Evolutionary conservation across 805 yeast genomes (phyloP), one percentile per base, ranked within the genome.

Genomic region (Metschnikowia hibisci): DNA sequence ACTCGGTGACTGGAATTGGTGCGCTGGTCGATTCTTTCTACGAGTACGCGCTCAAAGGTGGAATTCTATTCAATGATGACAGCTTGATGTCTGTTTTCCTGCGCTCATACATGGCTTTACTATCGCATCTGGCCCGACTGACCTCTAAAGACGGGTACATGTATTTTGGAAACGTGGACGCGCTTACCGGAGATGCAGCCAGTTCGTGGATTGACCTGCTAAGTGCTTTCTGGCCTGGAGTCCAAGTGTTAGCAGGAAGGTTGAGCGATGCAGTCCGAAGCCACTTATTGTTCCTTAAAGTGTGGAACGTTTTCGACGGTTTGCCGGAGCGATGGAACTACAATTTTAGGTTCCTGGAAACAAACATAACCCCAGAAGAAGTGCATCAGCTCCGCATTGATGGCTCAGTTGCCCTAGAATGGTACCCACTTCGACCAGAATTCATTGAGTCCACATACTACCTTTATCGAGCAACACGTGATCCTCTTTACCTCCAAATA

Each of bases 371-470:
- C 8, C 31, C 30, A 13, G 39, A 31, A 11, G 35, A 30, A 10
- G 8, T 15, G 20, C 8, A 23, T 7, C 22, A 25, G 6, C 25
- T 26, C 8, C 39, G 32, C 18, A 42, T 45, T 6, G n/a, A 26
- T 7, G 23, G n/a, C 4, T 45, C 77, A 1, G 63, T 85, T 3
- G 67, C 77, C 0, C 64, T 88, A 27, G 95, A 87, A 57, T 90
- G 96, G 96, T 90, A 87, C 56, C 96, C 96, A 2, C 67, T 90
- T 34, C 69, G 98, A 42, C 98, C 98, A 0, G 98, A 90, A 58
- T 87, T 89, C 52, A 75, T 87, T 33, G 98, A 90, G 59, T 85
- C 95, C 0, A 87, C 95, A 0, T 90, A 88, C 61, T 82, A 83
- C 56, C 64, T 90, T 12, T 89, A 84, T 56, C 68, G 84, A 32